Evolutionary conservation across 768 basidiomycete genomes (phyloP), one percentile per base, ranked within the genome.

Genomic region (Lactifluus rugatus): DNA sequence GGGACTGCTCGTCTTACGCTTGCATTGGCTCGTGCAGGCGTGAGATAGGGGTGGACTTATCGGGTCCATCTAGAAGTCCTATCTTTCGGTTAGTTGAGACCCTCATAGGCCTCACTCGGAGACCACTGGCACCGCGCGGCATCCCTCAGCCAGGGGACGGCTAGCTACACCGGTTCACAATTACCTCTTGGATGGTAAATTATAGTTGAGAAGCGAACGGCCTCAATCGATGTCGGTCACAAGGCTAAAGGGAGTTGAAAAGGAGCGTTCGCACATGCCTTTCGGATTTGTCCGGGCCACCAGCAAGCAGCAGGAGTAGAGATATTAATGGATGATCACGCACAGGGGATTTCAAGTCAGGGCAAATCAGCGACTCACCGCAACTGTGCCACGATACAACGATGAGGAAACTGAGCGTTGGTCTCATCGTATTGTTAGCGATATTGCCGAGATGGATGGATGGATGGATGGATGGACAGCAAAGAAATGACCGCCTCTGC

Each of bases 41-140:
- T 60, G 53, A 45, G 58, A 56, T 56, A 56, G 54, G 58, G 48
- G 54, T 39, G 36, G 54, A 54, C 58, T 49, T 60, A 60, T 60
- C 58, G 54, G 42, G 42, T 21, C 28, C 58, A 60, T 60, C 58
- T 55, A 60, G 58, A 60, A 60, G 58, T 48, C 49, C 26, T 50
- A 39, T 42, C 48, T 54, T 37, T 31, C 48, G 32, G 17, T 54
- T 19, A 34, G 48, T 28, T 14, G 32, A 21, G 47, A 52, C 23
- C 14, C 31, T 34, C 32, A 21, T 59, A 23, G 14, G 26, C 46
- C 46, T 55, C 54, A 47, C 34, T 47, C 2, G 48, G 37, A 50
- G 58, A 36, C 19, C 44, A 28, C 37, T 31, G 44, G 25, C 10
- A 26, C 47, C 53, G 14, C 36, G 17, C 28, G 53, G 37, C 49